Conservation (phyloP, 1,139 yeast species). For the Citeromyces hawaiiensis region DNA sequence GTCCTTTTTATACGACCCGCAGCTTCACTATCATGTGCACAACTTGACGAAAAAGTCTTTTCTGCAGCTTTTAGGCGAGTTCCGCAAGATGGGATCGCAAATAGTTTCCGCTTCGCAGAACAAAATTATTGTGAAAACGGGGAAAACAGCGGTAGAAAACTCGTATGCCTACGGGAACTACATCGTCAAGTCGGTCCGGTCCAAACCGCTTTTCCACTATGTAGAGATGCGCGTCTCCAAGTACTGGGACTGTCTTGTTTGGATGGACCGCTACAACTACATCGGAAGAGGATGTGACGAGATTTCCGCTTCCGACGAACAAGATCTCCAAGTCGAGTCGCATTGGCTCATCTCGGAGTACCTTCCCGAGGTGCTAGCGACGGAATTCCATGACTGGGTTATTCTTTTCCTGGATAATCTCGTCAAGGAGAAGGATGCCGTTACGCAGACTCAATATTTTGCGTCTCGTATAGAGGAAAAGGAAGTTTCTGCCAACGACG, state of each 20-base stretch:
- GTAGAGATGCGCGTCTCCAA: slow-evolving; percentile 61
- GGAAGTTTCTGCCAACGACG: slow-evolving; percentile 14
- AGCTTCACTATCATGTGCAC: slow-evolving; percentile 77
- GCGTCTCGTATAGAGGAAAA: slow-evolving; percentile 34
- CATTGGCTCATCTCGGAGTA: slow-evolving; percentile 75
- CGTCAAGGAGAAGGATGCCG: slow-evolving; percentile 37
- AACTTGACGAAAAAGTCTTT: slow-evolving; percentile 77
- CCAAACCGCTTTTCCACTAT: slow-evolving; percentile 73
- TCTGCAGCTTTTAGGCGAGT: slow-evolving; percentile 71
- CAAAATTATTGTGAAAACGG: slow-evolving; percentile 59
- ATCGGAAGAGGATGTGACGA: slow-evolving; percentile 70
- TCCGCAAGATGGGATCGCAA: slow-evolving; percentile 62
- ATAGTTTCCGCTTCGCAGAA: slow-evolving; percentile 76
- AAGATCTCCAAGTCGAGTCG: slow-evolving; percentile 44
- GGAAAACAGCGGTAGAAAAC: slow-evolving; percentile 69
- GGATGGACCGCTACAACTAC: slow-evolving; percentile 90
- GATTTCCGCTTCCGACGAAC: slow-evolving; percentile 41
- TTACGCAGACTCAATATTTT: slow-evolving; percentile 55
- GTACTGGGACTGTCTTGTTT: slow-evolving; percentile 83
- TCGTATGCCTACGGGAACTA: slow-evolving; percentile 93
- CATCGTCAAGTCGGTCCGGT: slow-evolving; percentile 63
- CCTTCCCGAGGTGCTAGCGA: slow-evolving; percentile 62
- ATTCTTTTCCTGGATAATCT: slow-evolving; percentile 63
- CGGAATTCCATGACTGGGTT: slow-evolving; percentile 84
- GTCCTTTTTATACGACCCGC: slow-evolving; percentile 64